phyloP scores from a whole-genome alignment of 345 rosid species.

The Hibiscus syriacus region DNA sequence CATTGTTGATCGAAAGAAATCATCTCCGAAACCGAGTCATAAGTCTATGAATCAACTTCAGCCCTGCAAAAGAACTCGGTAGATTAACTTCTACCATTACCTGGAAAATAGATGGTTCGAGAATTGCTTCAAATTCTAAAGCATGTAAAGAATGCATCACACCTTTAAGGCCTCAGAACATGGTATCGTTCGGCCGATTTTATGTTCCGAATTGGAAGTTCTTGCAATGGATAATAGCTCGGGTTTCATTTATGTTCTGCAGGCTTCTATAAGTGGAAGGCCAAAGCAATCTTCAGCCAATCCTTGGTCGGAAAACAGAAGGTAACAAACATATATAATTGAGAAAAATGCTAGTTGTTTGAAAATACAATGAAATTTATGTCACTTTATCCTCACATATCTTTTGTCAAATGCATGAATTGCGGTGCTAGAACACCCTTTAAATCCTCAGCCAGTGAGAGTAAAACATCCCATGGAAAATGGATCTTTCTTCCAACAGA shows the following conservation, averaged over 20 bases:
- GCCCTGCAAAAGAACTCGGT: conserved; percentile 62
- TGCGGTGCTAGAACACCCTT: conserved; percentile 40
- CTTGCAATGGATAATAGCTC: conserved; percentile 6
- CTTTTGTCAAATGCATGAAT: not conserved
- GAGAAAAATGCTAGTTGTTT: not conserved
- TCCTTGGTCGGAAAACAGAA: conserved; percentile 49
- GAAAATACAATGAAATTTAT: too few species aligned
- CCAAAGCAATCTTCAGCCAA: conserved; percentile 36
- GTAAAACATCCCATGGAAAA: conserved; percentile 43
- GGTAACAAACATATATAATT: conserved; percentile 24
- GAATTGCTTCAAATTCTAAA: conserved; percentile 29
- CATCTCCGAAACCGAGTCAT: conserved; percentile 42
- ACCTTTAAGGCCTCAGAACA: conserved; percentile 54
- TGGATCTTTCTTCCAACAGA: conserved; percentile 71
- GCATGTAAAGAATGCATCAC: conserved; percentile 48
- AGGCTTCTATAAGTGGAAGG: conserved; percentile 37
- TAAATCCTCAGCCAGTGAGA: conserved; percentile 35
- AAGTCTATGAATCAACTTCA: conserved; percentile 51
- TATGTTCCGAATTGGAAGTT: not conserved
- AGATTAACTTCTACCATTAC: conserved; percentile 47
- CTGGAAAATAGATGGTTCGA: conserved; percentile 52
- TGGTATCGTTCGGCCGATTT: conserved; percentile 22
- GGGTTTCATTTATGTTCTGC: conserved; percentile 16
- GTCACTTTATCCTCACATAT: not conserved
- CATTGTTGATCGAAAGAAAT: conserved; percentile 22